phyloP scores from a whole-genome alignment of 1,139 yeast species.

The Candida albicans region DNA sequence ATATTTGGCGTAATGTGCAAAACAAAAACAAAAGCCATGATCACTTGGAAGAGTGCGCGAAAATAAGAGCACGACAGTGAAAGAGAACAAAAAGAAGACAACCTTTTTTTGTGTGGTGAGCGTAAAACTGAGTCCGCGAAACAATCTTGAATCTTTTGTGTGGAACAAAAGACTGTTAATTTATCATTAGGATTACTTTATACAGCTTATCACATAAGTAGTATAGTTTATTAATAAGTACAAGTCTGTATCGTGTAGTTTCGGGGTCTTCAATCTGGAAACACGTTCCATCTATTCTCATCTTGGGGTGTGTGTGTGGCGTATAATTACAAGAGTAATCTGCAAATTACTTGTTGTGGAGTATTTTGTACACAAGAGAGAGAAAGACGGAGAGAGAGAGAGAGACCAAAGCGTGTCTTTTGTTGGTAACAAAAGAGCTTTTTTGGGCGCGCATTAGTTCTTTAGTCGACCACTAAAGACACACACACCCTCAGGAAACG shows the following conservation, averaged over 20 bases:
- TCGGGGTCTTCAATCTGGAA: too few species aligned
- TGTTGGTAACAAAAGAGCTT: slow-evolving; percentile 1
- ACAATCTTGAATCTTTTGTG: neutral
- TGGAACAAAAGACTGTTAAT: neutral
- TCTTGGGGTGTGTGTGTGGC: too few species aligned
- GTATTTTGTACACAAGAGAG: too few species aligned
- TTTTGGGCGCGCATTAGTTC: neutral
- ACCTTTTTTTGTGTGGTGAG: neutral
- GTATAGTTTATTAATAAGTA: too few species aligned
- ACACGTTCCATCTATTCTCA: too few species aligned
- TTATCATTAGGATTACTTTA: too few species aligned
- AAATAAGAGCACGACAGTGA: neutral
- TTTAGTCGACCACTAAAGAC: slow-evolving; percentile 2
- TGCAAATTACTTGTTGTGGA: too few species aligned
- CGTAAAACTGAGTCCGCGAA: slow-evolving; percentile 2
- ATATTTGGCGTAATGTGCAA: neutral
- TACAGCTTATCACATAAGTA: too few species aligned
- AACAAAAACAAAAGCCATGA: too few species aligned
- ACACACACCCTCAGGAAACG: neutral
- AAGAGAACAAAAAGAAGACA: neutral
- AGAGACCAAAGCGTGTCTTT: neutral
- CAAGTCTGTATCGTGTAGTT: too few species aligned
- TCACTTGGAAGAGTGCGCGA: neutral
- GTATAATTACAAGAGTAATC: too few species aligned
- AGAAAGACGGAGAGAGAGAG: too few species aligned